Conservation (phyloP, 2,329 filamentous ascomycete genomes). For the Xylariaceae sp. region DNA sequence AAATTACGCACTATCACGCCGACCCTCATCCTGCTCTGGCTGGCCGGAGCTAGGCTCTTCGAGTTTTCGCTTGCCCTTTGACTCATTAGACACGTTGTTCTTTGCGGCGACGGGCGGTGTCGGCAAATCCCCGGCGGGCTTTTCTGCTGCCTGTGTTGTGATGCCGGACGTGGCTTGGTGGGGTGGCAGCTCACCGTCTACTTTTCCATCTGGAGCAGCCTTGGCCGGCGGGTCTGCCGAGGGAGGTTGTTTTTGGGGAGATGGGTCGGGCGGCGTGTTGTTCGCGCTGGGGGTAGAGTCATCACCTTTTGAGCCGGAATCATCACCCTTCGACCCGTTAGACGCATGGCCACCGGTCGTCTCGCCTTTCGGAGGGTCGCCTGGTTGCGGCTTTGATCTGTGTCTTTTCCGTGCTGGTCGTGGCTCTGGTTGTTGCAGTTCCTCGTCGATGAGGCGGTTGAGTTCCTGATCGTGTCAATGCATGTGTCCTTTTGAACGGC, state of each 20-base stretch:
- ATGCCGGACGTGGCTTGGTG: conserved; percentile 2
- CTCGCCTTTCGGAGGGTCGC: conserved; percentile 5
- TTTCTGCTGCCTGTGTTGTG: conserved; percentile 5
- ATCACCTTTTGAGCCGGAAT: neutral
- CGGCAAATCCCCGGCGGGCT: conserved; percentile 3
- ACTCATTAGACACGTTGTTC: conserved; percentile 14
- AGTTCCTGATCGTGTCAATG: conserved; percentile 33
- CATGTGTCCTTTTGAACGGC: neutral
- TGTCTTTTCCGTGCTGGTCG: conserved; percentile 17
- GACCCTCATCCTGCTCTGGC: neutral
- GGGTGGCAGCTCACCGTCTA: conserved; percentile 16
- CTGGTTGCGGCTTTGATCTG: conserved; percentile 17
- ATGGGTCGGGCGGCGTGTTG: conserved; percentile 11
- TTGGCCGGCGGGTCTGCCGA: neutral
- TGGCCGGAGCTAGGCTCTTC: conserved; percentile 2
- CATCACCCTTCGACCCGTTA: neutral
- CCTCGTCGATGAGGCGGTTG: conserved; percentile 39
- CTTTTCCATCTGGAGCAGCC: conserved; percentile 5
- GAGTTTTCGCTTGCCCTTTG: conserved; percentile 12
- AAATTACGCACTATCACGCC: conserved; percentile 5
- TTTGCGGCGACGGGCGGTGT: conserved; percentile 8
- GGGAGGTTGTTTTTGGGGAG: neutral
- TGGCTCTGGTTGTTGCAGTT: conserved; percentile 27
- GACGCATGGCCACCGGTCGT: neutral
- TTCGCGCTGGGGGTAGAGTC: conserved; percentile 1